Evolutionary conservation across 352 stramenopile species (phyloP).

Genomic region (Phytophthora sp.): DNA sequence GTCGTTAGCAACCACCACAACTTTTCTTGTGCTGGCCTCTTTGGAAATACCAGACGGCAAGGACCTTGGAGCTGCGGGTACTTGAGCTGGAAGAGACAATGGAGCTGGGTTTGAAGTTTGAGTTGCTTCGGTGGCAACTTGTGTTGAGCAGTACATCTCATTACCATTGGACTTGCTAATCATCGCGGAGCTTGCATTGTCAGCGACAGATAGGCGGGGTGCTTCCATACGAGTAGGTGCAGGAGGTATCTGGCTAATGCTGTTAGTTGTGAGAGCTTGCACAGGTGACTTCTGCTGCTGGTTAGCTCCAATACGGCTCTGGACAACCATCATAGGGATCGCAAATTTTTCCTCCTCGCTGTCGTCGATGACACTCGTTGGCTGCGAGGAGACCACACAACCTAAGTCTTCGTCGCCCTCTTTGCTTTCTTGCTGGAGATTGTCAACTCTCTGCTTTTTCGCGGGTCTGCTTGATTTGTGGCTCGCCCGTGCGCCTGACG

Average conservation of each 20-base stretch:
- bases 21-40: no score
- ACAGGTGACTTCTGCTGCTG: conserved; percentile 1
- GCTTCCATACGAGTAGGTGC: background rate
- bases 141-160: background rate
- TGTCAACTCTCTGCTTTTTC: conserved; percentile 17
- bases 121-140: background rate
- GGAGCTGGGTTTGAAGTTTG: background rate
- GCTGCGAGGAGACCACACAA: conserved; percentile 21
- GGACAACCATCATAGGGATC: conserved; percentile 12
- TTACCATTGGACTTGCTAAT: background rate
- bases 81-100: background rate
- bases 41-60: no score
- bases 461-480: conserved; percentile 4
- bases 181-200: background rate
- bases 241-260: background rate
- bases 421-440: conserved; percentile 4
- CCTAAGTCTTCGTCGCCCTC: conserved; percentile 20
- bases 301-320: background rate
- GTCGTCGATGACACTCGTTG: conserved; percentile 15
- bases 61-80: background rate
- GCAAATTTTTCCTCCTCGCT: conserved; percentile 37
- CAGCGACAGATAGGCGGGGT: background rate
- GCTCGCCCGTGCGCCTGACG: background rate
- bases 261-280: background rate
- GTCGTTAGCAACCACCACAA: background rate